Conservation (phyloP, 495 filamentous ascomycete species). For the Cairneyella variabilis region DNA sequence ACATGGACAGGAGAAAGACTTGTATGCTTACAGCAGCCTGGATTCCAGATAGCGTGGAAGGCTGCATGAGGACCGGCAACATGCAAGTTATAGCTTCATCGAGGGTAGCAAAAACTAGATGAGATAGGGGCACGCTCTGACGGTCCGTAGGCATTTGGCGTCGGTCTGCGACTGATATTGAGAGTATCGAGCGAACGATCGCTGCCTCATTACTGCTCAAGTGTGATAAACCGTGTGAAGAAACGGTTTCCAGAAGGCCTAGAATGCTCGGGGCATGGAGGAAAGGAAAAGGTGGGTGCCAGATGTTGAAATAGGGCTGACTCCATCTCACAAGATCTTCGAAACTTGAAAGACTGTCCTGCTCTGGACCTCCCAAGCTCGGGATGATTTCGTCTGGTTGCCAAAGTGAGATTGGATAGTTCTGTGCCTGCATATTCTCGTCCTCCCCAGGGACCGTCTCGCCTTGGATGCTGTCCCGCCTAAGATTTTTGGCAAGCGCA, state of each 20-base stretch:
- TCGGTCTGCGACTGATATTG: slow-evolving; percentile 31
- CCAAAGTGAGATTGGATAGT: slow-evolving; percentile 14
- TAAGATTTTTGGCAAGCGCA: slow-evolving; percentile 39
- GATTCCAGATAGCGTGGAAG: slow-evolving; percentile 35
- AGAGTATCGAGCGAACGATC: slow-evolving; percentile 43
- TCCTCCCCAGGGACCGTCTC: slow-evolving; percentile 44
- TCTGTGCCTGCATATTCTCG: slow-evolving; percentile 31
- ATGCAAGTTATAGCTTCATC: slow-evolving; percentile 34
- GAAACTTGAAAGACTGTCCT: slow-evolving; percentile 4
- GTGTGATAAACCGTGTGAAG: slow-evolving; percentile 18
- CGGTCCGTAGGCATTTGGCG: slow-evolving; percentile 3
- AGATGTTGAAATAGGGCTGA: slow-evolving; percentile 42
- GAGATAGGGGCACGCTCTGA: slow-evolving; percentile 26
- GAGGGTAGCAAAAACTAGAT: slow-evolving; percentile 35
- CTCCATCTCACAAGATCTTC: slow-evolving; percentile 34
- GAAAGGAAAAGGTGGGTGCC: slow-evolving; percentile 47
- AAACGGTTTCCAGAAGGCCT: slow-evolving; percentile 32
- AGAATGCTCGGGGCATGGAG: slow-evolving; percentile 41
- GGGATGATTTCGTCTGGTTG: slow-evolving; percentile 5
- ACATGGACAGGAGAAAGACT: slow-evolving; percentile 41
- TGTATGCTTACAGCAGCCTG: slow-evolving; percentile 44
- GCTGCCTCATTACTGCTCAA: slow-evolving; percentile 30
- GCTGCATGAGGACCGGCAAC: slow-evolving; percentile 32
- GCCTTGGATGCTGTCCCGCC: slow-evolving; percentile 24
- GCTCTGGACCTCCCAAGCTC: not conserved